A percentile compares a stretch with the other conserved stretches of the same genome.
Conservation (phyloP, 2,329 filamentous ascomycete species). For the Sclerotinia minor region DNA sequence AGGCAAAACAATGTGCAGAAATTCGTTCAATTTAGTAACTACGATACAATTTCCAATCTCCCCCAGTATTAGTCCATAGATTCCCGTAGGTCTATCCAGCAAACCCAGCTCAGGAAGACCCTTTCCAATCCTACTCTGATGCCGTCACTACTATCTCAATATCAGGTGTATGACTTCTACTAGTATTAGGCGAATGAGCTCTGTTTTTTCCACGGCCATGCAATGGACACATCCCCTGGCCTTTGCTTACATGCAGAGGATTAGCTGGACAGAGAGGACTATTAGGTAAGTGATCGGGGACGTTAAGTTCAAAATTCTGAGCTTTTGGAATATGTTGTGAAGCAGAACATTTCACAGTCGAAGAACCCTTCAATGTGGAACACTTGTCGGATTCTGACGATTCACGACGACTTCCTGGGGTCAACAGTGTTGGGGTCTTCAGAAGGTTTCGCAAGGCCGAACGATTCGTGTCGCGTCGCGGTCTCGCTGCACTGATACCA, state of each 20-base stretch:
- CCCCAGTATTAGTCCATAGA: too few relatives aligned
- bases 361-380: not conserved
- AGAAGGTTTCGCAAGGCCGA: conserved; percentile 3
- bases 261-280: conserved; percentile 48
- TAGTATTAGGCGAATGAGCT: conserved; percentile 1
- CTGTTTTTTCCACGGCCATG: conserved; percentile 42
- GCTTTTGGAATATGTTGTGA: not conserved
- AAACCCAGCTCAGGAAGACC: not conserved
- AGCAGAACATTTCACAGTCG: conserved; percentile 1
- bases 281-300: conserved; percentile 48
- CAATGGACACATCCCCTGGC: conserved; percentile 46
- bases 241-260: conserved; percentile 44
- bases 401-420: not conserved
- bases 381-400: conserved; percentile 7
- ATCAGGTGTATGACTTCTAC: conserved; percentile 27
- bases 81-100: not conserved
- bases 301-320: conserved; percentile 42
- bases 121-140: not conserved
- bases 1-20: not conserved
- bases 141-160: conserved; percentile 20
- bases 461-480: conserved; percentile 1
- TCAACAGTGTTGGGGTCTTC: conserved; percentile 11
- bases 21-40: not conserved
- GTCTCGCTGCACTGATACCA: not conserved
- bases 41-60: not conserved